Percentiles rank a stretch among this genome's conserved stretches.
phyloP scores from a whole-genome alignment of 768 basidiomycete genomes.

The Obba rivulosa region DNA sequence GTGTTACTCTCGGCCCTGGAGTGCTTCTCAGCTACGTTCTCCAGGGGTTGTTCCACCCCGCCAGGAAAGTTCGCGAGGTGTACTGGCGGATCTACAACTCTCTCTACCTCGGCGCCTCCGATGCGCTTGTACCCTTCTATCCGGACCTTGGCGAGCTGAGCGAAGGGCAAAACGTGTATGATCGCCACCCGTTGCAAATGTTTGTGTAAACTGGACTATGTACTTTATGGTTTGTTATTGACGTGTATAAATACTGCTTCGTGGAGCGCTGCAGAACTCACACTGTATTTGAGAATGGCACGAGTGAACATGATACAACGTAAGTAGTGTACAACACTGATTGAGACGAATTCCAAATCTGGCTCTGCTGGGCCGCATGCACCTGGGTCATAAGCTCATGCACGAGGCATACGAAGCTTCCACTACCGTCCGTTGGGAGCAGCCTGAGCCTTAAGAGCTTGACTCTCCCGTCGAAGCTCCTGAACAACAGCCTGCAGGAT shows the following conservation, averaged over 20 bases:
- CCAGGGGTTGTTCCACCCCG: conserved; percentile 96
- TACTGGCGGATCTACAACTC: conserved; percentile 98
- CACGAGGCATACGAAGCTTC: neutral
- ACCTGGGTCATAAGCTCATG: no score
- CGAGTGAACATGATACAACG: no score
- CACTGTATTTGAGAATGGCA: no score
- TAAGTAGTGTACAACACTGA: no score
- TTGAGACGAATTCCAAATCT: no score
- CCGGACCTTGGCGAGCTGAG: conserved; percentile 87
- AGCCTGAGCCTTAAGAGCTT: conserved; percentile 30
- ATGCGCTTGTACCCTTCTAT: conserved; percentile 93
- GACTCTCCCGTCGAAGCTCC: conserved; percentile 72
- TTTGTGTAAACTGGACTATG: conserved; percentile 50
- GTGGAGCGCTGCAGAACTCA: no score
- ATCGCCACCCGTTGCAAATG: conserved; percentile 77
- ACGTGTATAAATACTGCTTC: conserved; percentile 3
- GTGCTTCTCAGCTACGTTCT: conserved; percentile 87
- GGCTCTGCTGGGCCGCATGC: no score
- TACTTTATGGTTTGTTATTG: neutral
- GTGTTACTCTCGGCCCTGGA: conserved; percentile 92
- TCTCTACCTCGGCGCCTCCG: conserved; percentile 83
- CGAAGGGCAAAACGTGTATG: conserved; percentile 85
- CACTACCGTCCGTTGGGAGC: conserved; percentile 23
- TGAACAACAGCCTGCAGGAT: conserved; percentile 68
- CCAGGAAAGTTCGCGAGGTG: conserved; percentile 90